These are phyloP conservation scores for Zostera marina DNA, from an alignment of 116 monocot genomes.

Conservation along the genomic window DNA sequence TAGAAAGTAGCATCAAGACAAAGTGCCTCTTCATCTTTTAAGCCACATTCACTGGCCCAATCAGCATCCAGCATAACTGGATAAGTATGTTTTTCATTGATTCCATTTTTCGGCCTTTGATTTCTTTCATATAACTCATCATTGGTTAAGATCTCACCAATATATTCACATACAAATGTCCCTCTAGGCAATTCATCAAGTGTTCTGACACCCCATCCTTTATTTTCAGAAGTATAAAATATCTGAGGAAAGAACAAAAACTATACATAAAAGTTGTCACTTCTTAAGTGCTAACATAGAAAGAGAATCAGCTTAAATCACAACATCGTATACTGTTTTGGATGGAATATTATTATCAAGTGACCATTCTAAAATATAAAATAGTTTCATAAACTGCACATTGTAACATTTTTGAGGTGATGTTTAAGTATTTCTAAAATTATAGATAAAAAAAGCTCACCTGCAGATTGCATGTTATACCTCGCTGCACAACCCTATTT, in stretches of 20 bases:
- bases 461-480: conserved; percentile 67
- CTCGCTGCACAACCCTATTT: conserved; percentile 86
- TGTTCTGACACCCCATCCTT: conserved; percentile 85
- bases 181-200: conserved; percentile 79
- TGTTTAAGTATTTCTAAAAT: no score
- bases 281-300: no score
- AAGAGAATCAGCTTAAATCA: no score
- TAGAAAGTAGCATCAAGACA: conserved; percentile 88
- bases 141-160: conserved; percentile 82
- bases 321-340: no score
- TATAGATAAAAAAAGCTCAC: conserved; percentile 5
- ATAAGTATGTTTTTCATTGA: conserved; percentile 40
- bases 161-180: conserved; percentile 85
- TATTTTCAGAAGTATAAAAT: conserved; percentile 58
- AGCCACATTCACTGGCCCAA: conserved; percentile 63
- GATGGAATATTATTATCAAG: no score
- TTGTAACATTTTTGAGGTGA: no score
- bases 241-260: conserved; percentile 25
- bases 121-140: conserved; percentile 60
- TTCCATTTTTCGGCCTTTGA: conserved; percentile 11
- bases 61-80: conserved; percentile 71
- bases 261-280: no score
- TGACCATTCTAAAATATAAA: no score
- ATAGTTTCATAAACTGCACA: no score
- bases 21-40: conserved; percentile 82